Base-by-base conservation (phyloP, 768 basidiomycete genomes). In the Termitomyces eurrhizus region DNA sequence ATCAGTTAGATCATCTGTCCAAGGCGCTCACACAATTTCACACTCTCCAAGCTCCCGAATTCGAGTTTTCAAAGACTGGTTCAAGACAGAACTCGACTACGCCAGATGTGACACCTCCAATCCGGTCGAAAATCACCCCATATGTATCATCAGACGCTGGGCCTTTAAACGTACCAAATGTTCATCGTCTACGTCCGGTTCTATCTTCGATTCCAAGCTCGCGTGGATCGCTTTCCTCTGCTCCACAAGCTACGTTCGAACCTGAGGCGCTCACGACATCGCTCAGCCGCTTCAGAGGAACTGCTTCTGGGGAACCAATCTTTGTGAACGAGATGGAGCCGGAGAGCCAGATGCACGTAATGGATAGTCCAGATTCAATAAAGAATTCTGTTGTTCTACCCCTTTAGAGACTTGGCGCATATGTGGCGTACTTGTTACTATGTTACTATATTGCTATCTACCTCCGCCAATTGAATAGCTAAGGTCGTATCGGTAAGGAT, bases 1-100 rank as follows among this genome's bases (percentile, higher is more conserved):
- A 32, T 44, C 64, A 88, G 87, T 74, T 89, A 33, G 85, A 83
- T 64, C 80, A 85, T 24, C 76, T 89, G 4, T 82, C 82, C 3
- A 75, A 74, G 62, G 77, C 80, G 1, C 72, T 83, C 26, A 77
- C 78, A 14, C 75, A 79, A 54, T 83, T 84, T 63, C 81, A 83
- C 64, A 74, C 78, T 8, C 73, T 82, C 41, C 77, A 78, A 68
- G 74, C 75, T 9, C 81, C 80, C 5, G 75, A 73, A 49, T 71
- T 80, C n/a, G 74, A 79, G 29, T 76, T 79, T 57, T 66, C 73
- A 4, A 67, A 71, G 41, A 39, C 49, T 39, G 49, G 35, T 44
- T 67, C 65, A 32, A 57, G 61, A 21, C 68, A 61, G 52, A 64
- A 58, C 50, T 64, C 67, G 21, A 52, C 57, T 24, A 65, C 62